Evolutionary conservation across 495 filamentous ascomycete species (phyloP), one percentile per base, ranked within the genome.

Genomic region (Penicillium subrubescens): DNA sequence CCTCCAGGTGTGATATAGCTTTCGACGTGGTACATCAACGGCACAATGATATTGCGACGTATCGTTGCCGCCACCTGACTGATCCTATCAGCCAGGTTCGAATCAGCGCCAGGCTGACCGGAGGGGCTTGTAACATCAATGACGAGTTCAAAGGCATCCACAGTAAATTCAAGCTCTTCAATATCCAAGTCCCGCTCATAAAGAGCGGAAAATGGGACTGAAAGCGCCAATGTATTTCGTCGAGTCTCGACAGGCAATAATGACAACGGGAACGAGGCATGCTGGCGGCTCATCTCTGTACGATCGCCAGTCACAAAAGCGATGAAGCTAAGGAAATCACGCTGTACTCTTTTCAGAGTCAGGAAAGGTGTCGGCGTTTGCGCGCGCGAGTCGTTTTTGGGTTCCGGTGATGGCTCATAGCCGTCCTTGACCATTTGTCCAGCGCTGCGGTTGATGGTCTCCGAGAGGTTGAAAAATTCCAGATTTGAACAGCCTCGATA

Each of bases 401-500:
- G 73, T 61, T 62, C 75, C 66, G 64, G 68, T 8, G 72, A 72
- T 8, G 66, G 39, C 23, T 81, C 74, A 4, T 75, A 73, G 33
- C 70, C 70, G 37, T 78, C 71, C 23, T 75, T 74, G 21, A 23
- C 31, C n/a, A 23, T 44, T n/a, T 66, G 56, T n/a, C 75, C 70
- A 5, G 67, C 58, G 21, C 69, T 65, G 50, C 53, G 48, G 15
- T 33, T 25, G 51, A 61, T 34, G 23, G 71, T 69, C 61, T 77
- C 70, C 4, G 77, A 76, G n/a, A 92, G 73, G 67, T 94, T 94
- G 78, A 89, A 93, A 66, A 89, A 93, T 70, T 92, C 90, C 35
- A 90, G 78, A 65, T 92, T 93, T 11, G 90, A 91, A 73, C 88
- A 92, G 21, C 75, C 75, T 60, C 84, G 79, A 69, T 79, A 89